Evolutionary conservation across 495 filamentous ascomycete species (phyloP).

Genomic region (Lophium mytilinum): DNA sequence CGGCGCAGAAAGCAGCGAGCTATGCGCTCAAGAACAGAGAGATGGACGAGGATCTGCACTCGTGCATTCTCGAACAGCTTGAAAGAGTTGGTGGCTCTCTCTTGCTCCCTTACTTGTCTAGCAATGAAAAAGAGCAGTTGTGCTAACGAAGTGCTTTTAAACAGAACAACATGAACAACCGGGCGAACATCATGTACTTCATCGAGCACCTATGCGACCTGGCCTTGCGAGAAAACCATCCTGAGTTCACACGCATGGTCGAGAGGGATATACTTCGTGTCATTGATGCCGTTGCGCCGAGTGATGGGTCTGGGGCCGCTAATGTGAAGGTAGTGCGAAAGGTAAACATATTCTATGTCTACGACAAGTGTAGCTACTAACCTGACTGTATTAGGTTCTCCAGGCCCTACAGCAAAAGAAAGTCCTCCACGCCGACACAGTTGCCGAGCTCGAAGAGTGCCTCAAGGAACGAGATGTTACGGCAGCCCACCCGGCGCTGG

Average conservation of each 20-base stretch:
- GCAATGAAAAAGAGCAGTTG: not conserved
- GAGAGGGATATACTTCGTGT: slow-evolving; percentile 84
- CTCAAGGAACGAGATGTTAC: slow-evolving; percentile 61
- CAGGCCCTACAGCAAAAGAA: slow-evolving; percentile 57
- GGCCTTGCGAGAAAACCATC: slow-evolving; percentile 63
- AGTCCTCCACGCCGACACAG: slow-evolving; percentile 58
- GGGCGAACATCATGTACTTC: slow-evolving; percentile 99
- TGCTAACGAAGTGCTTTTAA: not conserved
- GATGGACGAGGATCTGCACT: slow-evolving; percentile 92
- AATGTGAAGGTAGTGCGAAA: slow-evolving; percentile 89
- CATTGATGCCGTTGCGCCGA: slow-evolving; percentile 79
- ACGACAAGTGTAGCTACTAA: not conserved
- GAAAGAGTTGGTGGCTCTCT: slow-evolving; percentile 54
- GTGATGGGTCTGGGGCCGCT: slow-evolving; percentile 81
- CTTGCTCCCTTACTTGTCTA: not conserved
- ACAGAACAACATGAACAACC: slow-evolving; percentile 87
- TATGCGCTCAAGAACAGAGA: slow-evolving; percentile 91
- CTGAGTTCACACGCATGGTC: slow-evolving; percentile 83
- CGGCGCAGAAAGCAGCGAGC: slow-evolving; percentile 83
- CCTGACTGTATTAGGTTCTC: slow-evolving; percentile 47
- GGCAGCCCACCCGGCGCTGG: slow-evolving; percentile 1
- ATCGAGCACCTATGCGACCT: slow-evolving; percentile 90
- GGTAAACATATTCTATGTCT: slow-evolving; percentile 33
- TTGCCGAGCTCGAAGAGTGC: slow-evolving; percentile 69
- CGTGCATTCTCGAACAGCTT: slow-evolving; percentile 91